Percentiles rank a stretch among this genome's conserved stretches.
Conservation (phyloP, 495 filamentous ascomycete species). For the Lindgomyces ingoldianus region DNA sequence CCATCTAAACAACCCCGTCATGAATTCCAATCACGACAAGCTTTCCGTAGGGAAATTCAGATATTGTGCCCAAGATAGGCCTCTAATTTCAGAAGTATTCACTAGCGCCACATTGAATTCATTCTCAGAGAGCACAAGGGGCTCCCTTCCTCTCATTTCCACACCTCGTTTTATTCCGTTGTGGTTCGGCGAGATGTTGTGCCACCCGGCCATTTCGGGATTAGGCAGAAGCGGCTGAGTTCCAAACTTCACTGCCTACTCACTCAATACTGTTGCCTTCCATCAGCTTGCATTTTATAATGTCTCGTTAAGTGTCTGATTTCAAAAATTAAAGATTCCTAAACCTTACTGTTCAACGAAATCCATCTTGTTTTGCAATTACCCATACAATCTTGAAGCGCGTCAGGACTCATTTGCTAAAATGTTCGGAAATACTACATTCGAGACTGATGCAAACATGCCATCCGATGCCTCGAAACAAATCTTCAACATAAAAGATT, state of each 20-base stretch:
- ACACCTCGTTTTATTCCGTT: neutral
- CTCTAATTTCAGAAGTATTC: no score
- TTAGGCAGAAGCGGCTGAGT: neutral
- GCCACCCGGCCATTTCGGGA: neutral
- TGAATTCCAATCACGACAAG: no score
- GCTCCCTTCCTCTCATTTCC: neutral
- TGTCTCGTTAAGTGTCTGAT: neutral
- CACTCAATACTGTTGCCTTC: neutral
- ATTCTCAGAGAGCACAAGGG: no score
- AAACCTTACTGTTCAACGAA: no score
- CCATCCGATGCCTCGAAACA: slow-evolving; percentile 20
- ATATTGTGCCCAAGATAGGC: no score
- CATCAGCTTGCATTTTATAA: neutral
- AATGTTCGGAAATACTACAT: slow-evolving; percentile 8
- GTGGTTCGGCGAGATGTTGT: neutral
- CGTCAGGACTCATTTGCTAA: no score
- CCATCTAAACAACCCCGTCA: no score
- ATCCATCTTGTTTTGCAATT: no score
- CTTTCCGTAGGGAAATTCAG: no score
- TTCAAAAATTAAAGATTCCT: no score
- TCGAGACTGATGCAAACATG: slow-evolving; percentile 3
- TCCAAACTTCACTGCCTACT: neutral
- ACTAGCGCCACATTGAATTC: no score
- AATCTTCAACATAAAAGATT: slow-evolving; percentile 51
- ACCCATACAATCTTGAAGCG: neutral